Conservation (phyloP, 176 grass and related monocot species). For the Bonia amplexicaulis region DNA sequence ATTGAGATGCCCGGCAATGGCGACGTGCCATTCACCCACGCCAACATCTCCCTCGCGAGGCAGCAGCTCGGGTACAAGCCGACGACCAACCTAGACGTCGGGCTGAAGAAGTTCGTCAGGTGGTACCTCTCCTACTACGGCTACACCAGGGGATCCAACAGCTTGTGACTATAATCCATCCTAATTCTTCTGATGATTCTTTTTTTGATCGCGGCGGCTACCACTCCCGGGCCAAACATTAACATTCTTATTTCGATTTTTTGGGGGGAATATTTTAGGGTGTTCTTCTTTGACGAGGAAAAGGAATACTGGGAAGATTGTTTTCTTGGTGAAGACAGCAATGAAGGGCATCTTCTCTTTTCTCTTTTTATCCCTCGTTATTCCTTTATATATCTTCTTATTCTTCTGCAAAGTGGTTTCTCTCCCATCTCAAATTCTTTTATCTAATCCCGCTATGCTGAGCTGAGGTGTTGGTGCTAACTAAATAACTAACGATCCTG, state of each 20-base stretch:
- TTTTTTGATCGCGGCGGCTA: not conserved
- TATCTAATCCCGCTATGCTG: not conserved
- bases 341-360: not conserved
- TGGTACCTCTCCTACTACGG: constrained; percentile 98
- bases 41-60: constrained; percentile 70
- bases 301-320: not conserved
- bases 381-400: not conserved
- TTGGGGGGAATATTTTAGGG: constrained; percentile 30
- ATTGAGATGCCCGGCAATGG: constrained; percentile 90
- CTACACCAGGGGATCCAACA: constrained; percentile 60
- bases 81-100: constrained; percentile 67
- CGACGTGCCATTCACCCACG: constrained; percentile 89
- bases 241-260: constrained; percentile 43
- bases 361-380: not conserved
- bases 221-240: constrained; percentile 26
- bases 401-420: constrained; percentile 33
- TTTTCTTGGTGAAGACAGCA: constrained; percentile 24
- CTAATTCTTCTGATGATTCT: constrained; percentile 18
- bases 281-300: constrained; percentile 18
- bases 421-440: not conserved
- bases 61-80: constrained; percentile 77
- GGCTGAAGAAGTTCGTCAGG: constrained; percentile 87
- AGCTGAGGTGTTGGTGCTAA: not conserved
- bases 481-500: not conserved
- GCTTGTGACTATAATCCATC: constrained; percentile 40